Evolutionary conservation across 2,329 filamentous ascomycete species (phyloP), one percentile per base, ranked within the genome.

Genomic region (Trichoderma sp.): DNA sequence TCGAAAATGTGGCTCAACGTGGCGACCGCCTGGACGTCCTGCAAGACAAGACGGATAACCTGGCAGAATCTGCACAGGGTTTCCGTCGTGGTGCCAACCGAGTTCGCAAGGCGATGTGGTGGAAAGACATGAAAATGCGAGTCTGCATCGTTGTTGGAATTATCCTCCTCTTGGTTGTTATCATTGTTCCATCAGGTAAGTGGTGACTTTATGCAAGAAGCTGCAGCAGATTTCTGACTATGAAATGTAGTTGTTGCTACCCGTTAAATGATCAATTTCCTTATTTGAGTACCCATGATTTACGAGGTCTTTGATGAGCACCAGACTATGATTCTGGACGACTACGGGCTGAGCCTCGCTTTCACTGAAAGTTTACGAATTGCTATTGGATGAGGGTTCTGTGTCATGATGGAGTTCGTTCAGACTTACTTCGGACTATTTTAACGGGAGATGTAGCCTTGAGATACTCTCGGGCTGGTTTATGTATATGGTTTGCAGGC

Each of bases 71-170:
- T 43, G 95, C 96, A 73, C 94, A 97, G 83, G 94, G 94, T 74
- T 99, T 99, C 89, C 93, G 95, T 79, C 92, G 95, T 76, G 95
- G 96, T 75, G 96, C 97, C 83, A 99, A 98, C 87, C 88, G 94
- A 78, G 95, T 99, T 77, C 91, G 96, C 83, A 95, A 95, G 87
- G 91, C 97, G 84, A 98, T 98, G 95, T 98, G 95, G 95, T 98
- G 95, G 95, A 98, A 98, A 89, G 95, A 98, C 81, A 97, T 98
- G 94, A 98, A 98, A 90, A 99, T 99, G 96, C 91, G 96, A 83
- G 96, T 98, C 87, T 98, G 95, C 85, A 87, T 99, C 78, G 92
- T 97, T 80, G 87, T 91, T 73, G 96, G 95, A 79, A 92, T 99
- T 83, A 92, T 98, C 82, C 89, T 98, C 77, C 87, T 99, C 78